These are phyloP conservation scores for Cicer cuneatum DNA, from an alignment of 306 rosid species.

Conservation along the genomic window DNA sequence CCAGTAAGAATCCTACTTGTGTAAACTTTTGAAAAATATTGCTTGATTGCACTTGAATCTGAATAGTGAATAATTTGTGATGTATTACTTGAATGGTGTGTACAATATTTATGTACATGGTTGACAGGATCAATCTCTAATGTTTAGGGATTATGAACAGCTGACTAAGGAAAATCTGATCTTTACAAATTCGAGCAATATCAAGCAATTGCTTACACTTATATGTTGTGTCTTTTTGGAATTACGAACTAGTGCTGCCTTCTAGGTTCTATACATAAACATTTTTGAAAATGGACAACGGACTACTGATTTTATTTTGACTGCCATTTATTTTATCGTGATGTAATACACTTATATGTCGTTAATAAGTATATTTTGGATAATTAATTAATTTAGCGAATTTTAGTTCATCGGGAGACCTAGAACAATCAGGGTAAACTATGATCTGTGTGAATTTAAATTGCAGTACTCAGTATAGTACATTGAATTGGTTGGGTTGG, in stretches of 20 bases:
- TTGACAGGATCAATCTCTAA: background rate
- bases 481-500: too few species aligned
- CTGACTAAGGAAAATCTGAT: background rate
- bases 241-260: background rate
- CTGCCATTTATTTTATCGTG: too few species aligned
- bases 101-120: background rate
- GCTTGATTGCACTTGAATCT: slow-evolving; percentile 34
- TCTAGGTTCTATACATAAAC: background rate
- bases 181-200: background rate
- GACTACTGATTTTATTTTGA: too few species aligned
- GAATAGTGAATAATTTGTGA: background rate
- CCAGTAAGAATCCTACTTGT: slow-evolving; percentile 61
- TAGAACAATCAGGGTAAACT: too few species aligned
- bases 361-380: too few species aligned
- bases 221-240: background rate
- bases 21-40: slow-evolving; percentile 19
- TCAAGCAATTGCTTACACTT: background rate
- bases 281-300: background rate
- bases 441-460: too few species aligned
- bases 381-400: too few species aligned
- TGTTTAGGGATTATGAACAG: slow-evolving; percentile 1
- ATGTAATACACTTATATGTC: too few species aligned
- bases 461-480: too few species aligned
- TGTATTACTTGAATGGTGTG: background rate
- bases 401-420: too few species aligned